Percentiles rank a stretch among this genome's conserved stretches.
Evolutionary conservation across 257 asterid genomes (phyloP).

Genomic region (Petunia secreta): DNA sequence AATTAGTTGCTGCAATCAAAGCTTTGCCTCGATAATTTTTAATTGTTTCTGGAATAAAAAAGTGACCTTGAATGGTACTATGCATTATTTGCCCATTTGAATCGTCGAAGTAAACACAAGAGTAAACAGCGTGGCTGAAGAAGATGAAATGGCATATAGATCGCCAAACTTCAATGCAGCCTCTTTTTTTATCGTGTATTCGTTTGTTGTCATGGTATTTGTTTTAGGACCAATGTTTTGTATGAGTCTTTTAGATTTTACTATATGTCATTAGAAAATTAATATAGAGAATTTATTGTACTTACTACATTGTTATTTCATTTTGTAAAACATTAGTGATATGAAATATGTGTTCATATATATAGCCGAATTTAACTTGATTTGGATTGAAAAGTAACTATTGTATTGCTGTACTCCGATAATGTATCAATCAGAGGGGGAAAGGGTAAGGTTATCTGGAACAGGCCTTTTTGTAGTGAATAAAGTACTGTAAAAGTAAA

Average conservation of each 20-base stretch:
- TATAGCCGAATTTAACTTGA: no score
- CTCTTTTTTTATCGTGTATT: not conserved
- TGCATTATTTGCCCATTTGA: slow-evolving; percentile 17
- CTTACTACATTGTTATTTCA: no score
- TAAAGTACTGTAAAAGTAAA: not conserved
- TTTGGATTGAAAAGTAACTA: no score
- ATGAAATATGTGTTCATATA: no score
- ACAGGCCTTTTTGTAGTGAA: not conserved
- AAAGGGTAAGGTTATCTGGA: not conserved
- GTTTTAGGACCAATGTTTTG: no score
- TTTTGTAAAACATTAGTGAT: no score
- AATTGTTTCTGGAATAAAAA: not conserved
- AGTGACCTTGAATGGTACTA: not conserved
- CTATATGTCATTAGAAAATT: no score
- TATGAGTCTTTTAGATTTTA: no score
- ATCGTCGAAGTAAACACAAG: not conserved
- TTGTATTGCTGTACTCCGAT: no score
- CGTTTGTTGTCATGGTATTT: not conserved
- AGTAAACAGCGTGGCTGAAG: not conserved
- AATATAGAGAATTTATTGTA: no score
- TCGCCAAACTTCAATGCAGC: not conserved
- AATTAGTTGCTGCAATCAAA: not conserved
- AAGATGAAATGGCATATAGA: not conserved
- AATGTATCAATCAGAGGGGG: not conserved
- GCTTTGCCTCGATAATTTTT: not conserved